Evolutionary conservation across 2,329 filamentous ascomycete species (phyloP).

Genomic region (Trichoderma simmonsii): DNA sequence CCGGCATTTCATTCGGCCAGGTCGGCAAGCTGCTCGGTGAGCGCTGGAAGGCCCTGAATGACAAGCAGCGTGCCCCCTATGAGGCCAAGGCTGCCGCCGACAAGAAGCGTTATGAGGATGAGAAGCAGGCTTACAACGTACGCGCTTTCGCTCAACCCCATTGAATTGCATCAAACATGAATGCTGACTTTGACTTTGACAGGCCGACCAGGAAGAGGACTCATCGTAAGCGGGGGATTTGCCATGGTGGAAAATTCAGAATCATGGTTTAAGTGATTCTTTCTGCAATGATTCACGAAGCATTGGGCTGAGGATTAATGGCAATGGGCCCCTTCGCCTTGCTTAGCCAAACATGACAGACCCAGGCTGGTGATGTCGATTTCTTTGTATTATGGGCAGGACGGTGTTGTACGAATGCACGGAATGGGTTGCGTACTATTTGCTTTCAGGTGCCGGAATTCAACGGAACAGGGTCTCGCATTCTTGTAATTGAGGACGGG

Average conservation of each 20-base stretch:
- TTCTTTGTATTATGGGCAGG: slow-evolving; percentile 39
- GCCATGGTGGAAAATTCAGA: neutral
- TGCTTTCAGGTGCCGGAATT: slow-evolving; percentile 33
- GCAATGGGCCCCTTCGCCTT: neutral
- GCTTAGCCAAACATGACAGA: neutral
- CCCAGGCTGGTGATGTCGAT: slow-evolving; percentile 23
- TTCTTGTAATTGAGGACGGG: slow-evolving; percentile 33
- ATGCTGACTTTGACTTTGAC: slow-evolving; percentile 11
- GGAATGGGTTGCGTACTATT: slow-evolving; percentile 39
- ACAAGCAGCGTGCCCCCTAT: slow-evolving; percentile 90
- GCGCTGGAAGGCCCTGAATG: slow-evolving; percentile 95
- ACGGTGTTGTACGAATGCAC: slow-evolving; percentile 44
- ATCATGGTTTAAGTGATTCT: slow-evolving; percentile 10
- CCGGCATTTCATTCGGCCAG: slow-evolving; percentile 96
- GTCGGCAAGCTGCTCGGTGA: slow-evolving; percentile 98
- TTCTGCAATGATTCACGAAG: slow-evolving; percentile 15
- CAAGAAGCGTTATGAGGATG: slow-evolving; percentile 99
- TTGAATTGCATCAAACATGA: neutral
- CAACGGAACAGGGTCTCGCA: slow-evolving; percentile 35
- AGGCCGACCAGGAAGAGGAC: slow-evolving; percentile 26
- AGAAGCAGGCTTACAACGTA: slow-evolving; percentile 93
- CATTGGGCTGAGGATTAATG: neutral
- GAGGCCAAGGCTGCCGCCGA: slow-evolving; percentile 94
- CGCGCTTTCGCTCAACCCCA: slow-evolving; percentile 33
- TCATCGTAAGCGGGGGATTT: slow-evolving; percentile 21